Evolutionary conservation across 1,284 basidiomycete genomes (phyloP), one percentile per base, ranked within the genome.

Genomic region (Moesziomyces sp.): DNA sequence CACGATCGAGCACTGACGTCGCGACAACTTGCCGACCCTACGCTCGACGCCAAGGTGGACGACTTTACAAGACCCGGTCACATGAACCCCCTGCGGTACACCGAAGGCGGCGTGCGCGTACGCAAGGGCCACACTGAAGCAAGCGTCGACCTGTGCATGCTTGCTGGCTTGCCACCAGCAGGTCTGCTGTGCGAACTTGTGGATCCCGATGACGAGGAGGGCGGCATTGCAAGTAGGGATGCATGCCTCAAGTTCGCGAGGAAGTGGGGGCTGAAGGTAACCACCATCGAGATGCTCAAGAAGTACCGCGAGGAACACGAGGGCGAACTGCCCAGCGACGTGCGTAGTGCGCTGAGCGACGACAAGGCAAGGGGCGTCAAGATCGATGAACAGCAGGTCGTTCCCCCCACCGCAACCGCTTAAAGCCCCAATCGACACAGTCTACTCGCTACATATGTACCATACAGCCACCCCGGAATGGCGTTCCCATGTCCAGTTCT

Each of bases 171-270:
- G 46, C 90, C 92, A 10, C 87, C 88, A 1, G 94, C 91, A 0
- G 97, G 94, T 2, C 87, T 98, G 3, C 88, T 99, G 34, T 99
- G 97, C 83, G 97, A 99, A 85, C 87, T 99, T 34, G 94, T 99
- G 40, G 95, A 97, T 79, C 94, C 97, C 52, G 90, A 95, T 79
- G 87, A 88, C 64, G 88, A 89, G n/a, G 85, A 88, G 76, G 97
- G 97, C 2, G 90, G 88, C n/a, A 99, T 99, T 93, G 94, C 95
- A 43, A 88, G 94, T n/a, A 87, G 94, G 35, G 94, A 98, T 82
- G 94, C 94, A 78, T 97, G 94, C 82, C 88, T 94, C 77, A 88
- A 88, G 54, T 99, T 99, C 82, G 96, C 97, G n/a, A 90, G 93
- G 83, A 86, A 88, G 42, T 96, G 93, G 91, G 91, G 92, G 6